These are phyloP conservation scores for Symbiodinium natans DNA, from an alignment of 73 alveolate species.

Conservation along the genomic window DNA sequence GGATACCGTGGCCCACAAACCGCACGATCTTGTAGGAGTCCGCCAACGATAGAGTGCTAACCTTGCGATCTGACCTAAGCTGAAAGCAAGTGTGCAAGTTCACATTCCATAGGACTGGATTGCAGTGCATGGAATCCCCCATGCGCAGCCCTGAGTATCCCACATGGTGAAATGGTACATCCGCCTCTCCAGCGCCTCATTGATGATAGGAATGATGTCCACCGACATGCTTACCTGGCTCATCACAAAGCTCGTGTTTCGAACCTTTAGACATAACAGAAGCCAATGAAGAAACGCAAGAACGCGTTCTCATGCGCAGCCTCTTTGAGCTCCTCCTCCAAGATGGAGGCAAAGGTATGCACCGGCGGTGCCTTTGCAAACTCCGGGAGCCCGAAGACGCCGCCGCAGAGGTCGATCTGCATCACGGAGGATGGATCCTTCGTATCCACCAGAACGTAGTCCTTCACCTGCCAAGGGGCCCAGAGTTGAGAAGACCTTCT, in stretches of 20 bases:
- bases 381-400: constrained; percentile 83
- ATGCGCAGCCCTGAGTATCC: no score
- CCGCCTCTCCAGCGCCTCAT: constrained; percentile 70
- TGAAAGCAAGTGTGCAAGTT: no score
- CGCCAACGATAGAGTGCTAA: constrained; percentile 36
- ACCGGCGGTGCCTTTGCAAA: constrained; percentile 91
- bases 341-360: constrained; percentile 65
- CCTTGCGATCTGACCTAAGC: constrained; percentile 54
- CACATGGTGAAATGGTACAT: constrained; percentile 76
- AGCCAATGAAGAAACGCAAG: no score
- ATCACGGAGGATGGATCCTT: constrained; percentile 49
- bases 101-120: no score
- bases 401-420: constrained; percentile 92
- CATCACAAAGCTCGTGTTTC: no score
- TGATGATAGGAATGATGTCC: constrained; percentile 62
- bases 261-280: no score
- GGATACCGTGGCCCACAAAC: constrained; percentile 83
- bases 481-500: not conserved
- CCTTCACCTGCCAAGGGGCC: not conserved
- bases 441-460: not conserved
- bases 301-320: no score
- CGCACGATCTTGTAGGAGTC: constrained; percentile 84
- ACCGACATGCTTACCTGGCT: constrained; percentile 1
- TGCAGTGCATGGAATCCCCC: no score
- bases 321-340: constrained; percentile 34